Evolutionary conservation across 805 yeast species (phyloP).

Genomic region (Wickerhamiella hasegawae): DNA sequence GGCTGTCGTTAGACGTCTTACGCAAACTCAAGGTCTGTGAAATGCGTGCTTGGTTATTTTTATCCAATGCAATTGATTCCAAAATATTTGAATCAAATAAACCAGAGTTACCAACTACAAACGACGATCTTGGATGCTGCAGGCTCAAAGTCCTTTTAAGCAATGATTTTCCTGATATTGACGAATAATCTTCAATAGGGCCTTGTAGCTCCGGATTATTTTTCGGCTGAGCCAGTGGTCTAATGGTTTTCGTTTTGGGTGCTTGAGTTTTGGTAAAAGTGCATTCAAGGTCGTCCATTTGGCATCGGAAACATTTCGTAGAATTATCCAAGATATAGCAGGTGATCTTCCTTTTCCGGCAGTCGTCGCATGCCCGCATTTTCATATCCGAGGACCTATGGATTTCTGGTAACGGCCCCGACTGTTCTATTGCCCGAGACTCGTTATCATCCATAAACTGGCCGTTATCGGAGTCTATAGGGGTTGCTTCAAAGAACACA

Average conservation of each 20-base stretch:
- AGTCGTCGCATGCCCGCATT: constrained; percentile 61
- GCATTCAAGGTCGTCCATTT: constrained; percentile 54
- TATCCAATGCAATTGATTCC: constrained; percentile 45
- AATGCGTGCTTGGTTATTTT: constrained; percentile 67
- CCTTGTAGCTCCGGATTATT: constrained; percentile 1
- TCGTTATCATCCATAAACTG: background rate
- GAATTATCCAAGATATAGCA: constrained; percentile 47
- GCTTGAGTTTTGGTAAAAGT: constrained; percentile 42
- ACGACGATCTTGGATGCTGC: constrained; percentile 81
- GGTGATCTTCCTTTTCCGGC: constrained; percentile 62
- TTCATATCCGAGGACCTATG: constrained; percentile 15
- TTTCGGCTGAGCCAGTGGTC: constrained; percentile 5
- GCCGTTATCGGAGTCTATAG: no score
- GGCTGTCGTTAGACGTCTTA: constrained; percentile 60
- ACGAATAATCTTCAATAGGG: constrained; percentile 54
- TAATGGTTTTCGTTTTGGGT: constrained; percentile 20
- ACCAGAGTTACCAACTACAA: constrained; percentile 79
- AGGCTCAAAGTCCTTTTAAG: constrained; percentile 54
- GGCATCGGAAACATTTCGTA: constrained; percentile 59
- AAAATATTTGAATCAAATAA: constrained; percentile 59
- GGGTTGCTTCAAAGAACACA: no score
- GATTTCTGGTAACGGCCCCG: constrained; percentile 7
- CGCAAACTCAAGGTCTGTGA: constrained; percentile 52
- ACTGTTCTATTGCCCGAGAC: background rate
- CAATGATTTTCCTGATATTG: constrained; percentile 44